These are phyloP conservation scores for Buxus sempervirens DNA, from an alignment of 164 flowering plant species.

Conservation along the genomic window DNA sequence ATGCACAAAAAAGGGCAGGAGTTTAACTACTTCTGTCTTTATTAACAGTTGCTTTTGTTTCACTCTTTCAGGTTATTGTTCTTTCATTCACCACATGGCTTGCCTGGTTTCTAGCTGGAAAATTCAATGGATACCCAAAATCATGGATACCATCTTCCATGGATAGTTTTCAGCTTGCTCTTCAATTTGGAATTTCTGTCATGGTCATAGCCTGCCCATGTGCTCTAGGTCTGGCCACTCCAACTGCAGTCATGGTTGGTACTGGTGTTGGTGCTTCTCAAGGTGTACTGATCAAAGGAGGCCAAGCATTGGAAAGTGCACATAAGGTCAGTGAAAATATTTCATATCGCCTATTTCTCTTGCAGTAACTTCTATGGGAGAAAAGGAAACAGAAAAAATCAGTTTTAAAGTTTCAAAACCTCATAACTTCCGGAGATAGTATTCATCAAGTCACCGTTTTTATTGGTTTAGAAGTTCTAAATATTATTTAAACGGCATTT, in stretches of 20 bases:
- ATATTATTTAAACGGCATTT: not conserved
- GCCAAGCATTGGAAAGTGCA: constrained; percentile 84
- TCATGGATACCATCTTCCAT: constrained; percentile 64
- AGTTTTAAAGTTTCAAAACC: too few species aligned
- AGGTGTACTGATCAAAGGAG: constrained; percentile 91
- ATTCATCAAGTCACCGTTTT: not conserved
- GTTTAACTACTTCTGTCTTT: too few species aligned
- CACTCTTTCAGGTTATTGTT: constrained; percentile 38
- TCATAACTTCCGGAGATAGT: not conserved
- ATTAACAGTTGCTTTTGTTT: too few species aligned
- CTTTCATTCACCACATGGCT: constrained; percentile 57
- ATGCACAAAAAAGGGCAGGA: too few species aligned
- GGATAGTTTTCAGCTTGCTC: constrained; percentile 72
- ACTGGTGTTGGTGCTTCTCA: constrained; percentile 95
- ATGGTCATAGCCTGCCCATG: constrained; percentile 96
- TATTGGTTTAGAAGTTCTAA: not conserved
- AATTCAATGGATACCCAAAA: constrained; percentile 46
- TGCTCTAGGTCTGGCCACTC: constrained; percentile 96
- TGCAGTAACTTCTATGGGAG: not conserved
- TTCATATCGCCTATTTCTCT: not conserved
- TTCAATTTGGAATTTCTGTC: constrained; percentile 73
- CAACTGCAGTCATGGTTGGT: constrained; percentile 98
- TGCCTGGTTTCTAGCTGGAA: constrained; percentile 63
- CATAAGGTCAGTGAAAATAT: constrained; percentile 56
- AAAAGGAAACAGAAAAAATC: not conserved